These are phyloP conservation scores for Lentinula sp. DNA, from an alignment of 768 basidiomycete genomes.

Conservation along the genomic window DNA sequence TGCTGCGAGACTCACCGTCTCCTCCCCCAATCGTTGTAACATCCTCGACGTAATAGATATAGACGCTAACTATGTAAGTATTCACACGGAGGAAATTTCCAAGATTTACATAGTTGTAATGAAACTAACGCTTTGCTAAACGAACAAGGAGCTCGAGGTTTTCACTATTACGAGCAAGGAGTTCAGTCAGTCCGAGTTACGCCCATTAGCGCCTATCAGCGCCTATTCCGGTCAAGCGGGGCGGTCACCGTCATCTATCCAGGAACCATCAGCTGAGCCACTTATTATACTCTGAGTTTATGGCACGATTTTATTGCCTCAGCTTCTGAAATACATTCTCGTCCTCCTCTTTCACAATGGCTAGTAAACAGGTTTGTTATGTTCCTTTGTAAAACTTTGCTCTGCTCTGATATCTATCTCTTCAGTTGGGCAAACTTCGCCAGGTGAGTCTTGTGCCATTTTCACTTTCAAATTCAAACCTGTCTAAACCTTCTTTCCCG, in stretches of 20 bases:
- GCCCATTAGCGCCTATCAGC: too few species aligned
- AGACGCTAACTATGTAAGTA: constrained; percentile 3
- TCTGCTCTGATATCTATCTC: background rate
- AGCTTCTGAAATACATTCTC: constrained; percentile 22
- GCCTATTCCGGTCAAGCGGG: background rate
- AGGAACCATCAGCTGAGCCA: background rate
- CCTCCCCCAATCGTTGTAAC: constrained; percentile 34
- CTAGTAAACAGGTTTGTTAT: constrained; percentile 55
- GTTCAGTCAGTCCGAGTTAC: too few species aligned
- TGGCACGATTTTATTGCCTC: constrained; percentile 10
- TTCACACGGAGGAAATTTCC: background rate
- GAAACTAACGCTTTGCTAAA: background rate
- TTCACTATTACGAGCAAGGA: too few species aligned
- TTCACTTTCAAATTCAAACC: background rate
- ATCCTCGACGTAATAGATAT: constrained; percentile 18
- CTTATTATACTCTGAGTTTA: background rate
- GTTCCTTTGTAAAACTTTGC: background rate
- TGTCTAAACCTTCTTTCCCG: constrained; percentile 20
- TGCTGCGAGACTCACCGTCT: constrained; percentile 19
- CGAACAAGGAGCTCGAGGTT: too few species aligned
- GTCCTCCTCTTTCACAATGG: constrained; percentile 40
- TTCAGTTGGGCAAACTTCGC: constrained; percentile 69
- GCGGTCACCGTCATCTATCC: background rate
- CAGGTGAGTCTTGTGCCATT: constrained; percentile 44
- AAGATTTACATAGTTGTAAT: background rate